These are phyloP conservation scores for Neurospora sp. DNA, from an alignment of 495 filamentous ascomycete genomes.

Conservation along the genomic window DNA sequence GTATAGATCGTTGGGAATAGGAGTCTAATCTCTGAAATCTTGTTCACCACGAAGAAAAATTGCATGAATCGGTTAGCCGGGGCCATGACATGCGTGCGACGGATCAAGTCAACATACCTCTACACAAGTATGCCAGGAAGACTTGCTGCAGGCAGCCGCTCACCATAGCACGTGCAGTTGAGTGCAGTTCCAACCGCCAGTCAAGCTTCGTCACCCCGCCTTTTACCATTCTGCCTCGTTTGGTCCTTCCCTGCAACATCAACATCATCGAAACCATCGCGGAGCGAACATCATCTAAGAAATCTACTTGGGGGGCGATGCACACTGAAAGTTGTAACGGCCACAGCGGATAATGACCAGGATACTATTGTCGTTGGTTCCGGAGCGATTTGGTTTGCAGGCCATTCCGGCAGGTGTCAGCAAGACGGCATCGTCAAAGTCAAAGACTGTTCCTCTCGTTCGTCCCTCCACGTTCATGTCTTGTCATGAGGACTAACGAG, in stretches of 20 bases:
- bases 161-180: background rate
- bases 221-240: background rate
- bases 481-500: background rate
- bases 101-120: too few species aligned
- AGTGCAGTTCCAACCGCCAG: background rate
- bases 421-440: background rate
- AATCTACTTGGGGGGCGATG: background rate
- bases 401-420: background rate
- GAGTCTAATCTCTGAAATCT: background rate
- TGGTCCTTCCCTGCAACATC: background rate
- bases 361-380: background rate
- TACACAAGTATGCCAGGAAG: background rate
- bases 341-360: background rate
- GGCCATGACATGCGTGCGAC: too few species aligned
- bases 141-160: background rate
- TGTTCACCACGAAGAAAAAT: too few species aligned
- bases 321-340: background rate
- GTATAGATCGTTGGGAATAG: too few species aligned
- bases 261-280: background rate
- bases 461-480: background rate
- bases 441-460: background rate
- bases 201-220: background rate
- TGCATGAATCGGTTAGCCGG: too few species aligned
- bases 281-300: background rate
- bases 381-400: background rate